A percentile compares a stretch with the other conserved stretches of the same genome.
Conservation (phyloP, 495 filamentous ascomycete genomes). For the Penicillium tannophilum region DNA sequence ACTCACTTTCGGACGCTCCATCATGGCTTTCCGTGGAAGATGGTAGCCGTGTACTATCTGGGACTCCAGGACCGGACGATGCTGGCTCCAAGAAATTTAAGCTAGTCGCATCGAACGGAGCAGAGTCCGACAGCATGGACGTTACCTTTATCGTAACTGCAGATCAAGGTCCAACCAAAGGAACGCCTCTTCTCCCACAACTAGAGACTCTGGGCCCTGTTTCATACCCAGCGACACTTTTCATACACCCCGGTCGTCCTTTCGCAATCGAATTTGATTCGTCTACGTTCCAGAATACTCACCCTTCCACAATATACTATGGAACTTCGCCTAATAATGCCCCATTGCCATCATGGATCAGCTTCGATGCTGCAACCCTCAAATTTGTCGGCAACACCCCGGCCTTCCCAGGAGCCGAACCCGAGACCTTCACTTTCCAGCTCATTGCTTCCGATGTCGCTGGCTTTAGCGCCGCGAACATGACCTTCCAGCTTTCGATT, state of each 20-base stretch:
- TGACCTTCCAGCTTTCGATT: slow-evolving; percentile 69
- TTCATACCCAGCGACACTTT: slow-evolving; percentile 47
- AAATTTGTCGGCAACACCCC: slow-evolving; percentile 78
- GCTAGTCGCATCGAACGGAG: slow-evolving; percentile 62
- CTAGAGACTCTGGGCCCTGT: slow-evolving; percentile 47
- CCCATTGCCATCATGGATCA: slow-evolving; percentile 85
- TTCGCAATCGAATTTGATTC: slow-evolving; percentile 50
- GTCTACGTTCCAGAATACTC: slow-evolving; percentile 51
- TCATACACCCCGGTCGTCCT: slow-evolving; percentile 46
- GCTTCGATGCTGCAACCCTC: slow-evolving; percentile 65
- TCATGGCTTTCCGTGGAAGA: slow-evolving; percentile 72
- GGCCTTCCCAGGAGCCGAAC: slow-evolving; percentile 61
- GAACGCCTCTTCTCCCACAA: slow-evolving; percentile 49
- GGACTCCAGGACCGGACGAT: slow-evolving; percentile 61
- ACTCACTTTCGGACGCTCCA: slow-evolving; percentile 63
- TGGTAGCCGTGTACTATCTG: slow-evolving; percentile 60
- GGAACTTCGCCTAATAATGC: slow-evolving; percentile 75
- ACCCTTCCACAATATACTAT: slow-evolving; percentile 64
- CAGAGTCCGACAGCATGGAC: slow-evolving; percentile 56
- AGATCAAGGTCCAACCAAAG: slow-evolving; percentile 52
- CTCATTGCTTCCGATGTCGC: slow-evolving; percentile 79
- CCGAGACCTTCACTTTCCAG: slow-evolving; percentile 71
- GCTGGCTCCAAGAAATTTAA: slow-evolving; percentile 57
- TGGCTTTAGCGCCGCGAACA: slow-evolving; percentile 70
- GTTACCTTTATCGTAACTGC: slow-evolving; percentile 65